Evolutionary conservation across 2,329 filamentous ascomycete genomes (phyloP), one percentile per base, ranked within the genome.

Genomic region (Curvularia spicifera): DNA sequence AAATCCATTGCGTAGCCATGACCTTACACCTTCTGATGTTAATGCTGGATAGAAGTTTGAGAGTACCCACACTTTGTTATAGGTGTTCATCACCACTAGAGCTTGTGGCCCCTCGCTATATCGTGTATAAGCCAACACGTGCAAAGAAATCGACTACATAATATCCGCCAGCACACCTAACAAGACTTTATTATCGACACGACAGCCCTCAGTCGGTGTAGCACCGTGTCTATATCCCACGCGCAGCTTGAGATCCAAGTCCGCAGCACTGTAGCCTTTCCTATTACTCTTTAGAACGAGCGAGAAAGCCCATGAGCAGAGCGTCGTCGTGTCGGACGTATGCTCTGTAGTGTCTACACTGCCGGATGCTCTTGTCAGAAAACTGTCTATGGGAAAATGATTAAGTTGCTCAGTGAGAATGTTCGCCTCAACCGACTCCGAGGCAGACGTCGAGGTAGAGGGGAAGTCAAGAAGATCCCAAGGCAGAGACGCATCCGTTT

Each of bases 241-340:
- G 12, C 63, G 57, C 46, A 67, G 55, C 42, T 60, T 61, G 24
- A 64, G 33, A 28, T 67, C 63, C 39, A 67, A 49, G 12, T 65
- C 56, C 51, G 56, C 42, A 13, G 29, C 37, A 44, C 52, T 58
- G 46, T 55, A 63, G 6, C 62, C 59, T 53, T 63, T 65, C 8
- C 13, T 15, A 24, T 65, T 65, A 42, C 56, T 60, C 40, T 57
- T 57, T 6, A 59, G 43, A 37, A 67, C 43, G 5, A 65, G 59
- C 26, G 64, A 67, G 53, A 64, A 67, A 24, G 64, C 64, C 28
- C 29, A 50, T 22, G 64, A 64, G 50, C 64, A 67, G 37, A 67
- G 60, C 18, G 57, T 67, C 13, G 63, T 65, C 12, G 54, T 63
- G 35, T 59, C 57, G 51, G 51, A 57, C 52, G 53, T 48, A 47